Conservation (phyloP, 2,329 filamentous ascomycete species). For the Trichoderma harzianum region DNA sequence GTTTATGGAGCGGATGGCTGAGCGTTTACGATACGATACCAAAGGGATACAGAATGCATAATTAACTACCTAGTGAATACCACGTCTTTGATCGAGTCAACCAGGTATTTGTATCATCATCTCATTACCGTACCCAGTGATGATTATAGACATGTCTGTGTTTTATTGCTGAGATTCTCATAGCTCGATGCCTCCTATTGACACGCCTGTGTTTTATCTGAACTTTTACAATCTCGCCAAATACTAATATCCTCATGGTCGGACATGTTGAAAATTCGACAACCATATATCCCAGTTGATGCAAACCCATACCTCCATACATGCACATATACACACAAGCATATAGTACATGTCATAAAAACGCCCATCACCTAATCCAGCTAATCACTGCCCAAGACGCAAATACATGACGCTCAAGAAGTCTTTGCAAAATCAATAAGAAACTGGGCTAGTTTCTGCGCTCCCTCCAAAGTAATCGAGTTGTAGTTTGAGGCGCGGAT, state of each 20-base stretch:
- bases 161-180: background rate
- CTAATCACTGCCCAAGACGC: background rate
- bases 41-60: background rate
- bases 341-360: background rate
- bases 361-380: background rate
- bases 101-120: background rate
- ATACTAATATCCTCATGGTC: background rate
- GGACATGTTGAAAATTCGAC: conserved; percentile 14
- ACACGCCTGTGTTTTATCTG: background rate
- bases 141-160: background rate
- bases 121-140: background rate
- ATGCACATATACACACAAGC: background rate
- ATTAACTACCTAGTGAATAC: background rate
- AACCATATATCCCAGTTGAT: background rate
- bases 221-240: background rate
- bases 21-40: background rate
- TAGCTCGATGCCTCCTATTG: background rate
- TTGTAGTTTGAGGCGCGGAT: conserved; percentile 91
- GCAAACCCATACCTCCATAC: background rate
- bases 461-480: conserved; percentile 66
- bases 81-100: background rate
- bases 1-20: background rate
- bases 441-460: conserved; percentile 64
- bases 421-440: conserved; percentile 52
- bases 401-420: conserved; percentile 18